Percentiles rank a stretch among this genome's conserved stretches.
Conservation (phyloP, 352 stramenopile genomes). For the Phytopythium delawarense region DNA sequence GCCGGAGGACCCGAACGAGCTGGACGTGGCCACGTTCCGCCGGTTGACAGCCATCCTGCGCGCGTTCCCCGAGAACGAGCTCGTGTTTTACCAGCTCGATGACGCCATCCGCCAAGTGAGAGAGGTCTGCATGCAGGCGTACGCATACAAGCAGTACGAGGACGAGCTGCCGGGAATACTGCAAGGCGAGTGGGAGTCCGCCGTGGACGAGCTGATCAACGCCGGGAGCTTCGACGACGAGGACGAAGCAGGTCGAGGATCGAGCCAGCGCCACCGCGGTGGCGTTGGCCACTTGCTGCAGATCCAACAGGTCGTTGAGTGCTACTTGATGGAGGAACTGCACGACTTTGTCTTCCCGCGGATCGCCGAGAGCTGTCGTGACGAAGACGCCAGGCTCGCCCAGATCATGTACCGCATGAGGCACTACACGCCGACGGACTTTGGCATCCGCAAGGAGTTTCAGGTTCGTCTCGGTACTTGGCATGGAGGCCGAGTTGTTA, state of each 20-base stretch:
- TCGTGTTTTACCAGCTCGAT: constrained; percentile 67
- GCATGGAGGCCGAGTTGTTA: too few relatives aligned
- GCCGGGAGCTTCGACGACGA: constrained; percentile 46
- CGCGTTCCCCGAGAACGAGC: constrained; percentile 68
- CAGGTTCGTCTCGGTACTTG: constrained; percentile 26
- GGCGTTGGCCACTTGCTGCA: constrained; percentile 42
- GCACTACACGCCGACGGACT: constrained; percentile 61
- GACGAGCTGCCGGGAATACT: constrained; percentile 40
- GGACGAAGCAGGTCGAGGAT: constrained; percentile 12
- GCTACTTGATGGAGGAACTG: constrained; percentile 73
- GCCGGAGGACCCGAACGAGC: constrained; percentile 70
- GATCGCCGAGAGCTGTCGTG: constrained; percentile 37
- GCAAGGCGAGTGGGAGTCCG: constrained; percentile 49
- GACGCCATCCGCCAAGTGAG: constrained; percentile 56
- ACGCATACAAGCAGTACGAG: constrained; percentile 43
- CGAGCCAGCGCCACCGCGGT: constrained; percentile 7
- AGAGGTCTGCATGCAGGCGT: constrained; percentile 44
- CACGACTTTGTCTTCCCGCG: constrained; percentile 51
- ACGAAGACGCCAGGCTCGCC: constrained; percentile 43
- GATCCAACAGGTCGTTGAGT: constrained; percentile 79
- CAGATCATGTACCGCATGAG: constrained; percentile 45
- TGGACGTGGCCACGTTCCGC: constrained; percentile 67
- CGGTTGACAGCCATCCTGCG: constrained; percentile 75
- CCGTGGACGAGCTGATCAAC: constrained; percentile 46
- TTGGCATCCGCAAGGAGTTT: constrained; percentile 65